Percentiles rank a stretch among this genome's conserved stretches.
These are phyloP conservation scores for Phaffomyces antillensis DNA, from an alignment of 805 yeast species.

Conservation along the genomic window DNA sequence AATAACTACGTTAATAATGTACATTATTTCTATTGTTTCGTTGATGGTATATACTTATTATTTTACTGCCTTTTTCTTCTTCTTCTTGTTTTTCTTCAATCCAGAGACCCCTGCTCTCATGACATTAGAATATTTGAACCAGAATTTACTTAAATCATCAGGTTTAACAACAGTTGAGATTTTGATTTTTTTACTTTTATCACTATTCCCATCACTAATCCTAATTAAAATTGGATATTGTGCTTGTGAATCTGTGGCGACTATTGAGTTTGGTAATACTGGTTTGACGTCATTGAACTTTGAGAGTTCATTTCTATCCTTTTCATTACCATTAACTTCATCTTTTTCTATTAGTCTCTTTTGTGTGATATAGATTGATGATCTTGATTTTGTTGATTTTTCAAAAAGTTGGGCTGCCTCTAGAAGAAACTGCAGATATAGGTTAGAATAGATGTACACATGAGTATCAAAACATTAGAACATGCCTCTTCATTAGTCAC, in stretches of 20 bases:
- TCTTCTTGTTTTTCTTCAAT: conserved; percentile 74
- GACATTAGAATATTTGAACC: conserved; percentile 66
- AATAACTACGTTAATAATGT: no score
- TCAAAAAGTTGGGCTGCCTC: conserved; percentile 20
- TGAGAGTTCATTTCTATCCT: conserved; percentile 16
- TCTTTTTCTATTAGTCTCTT: conserved; percentile 37
- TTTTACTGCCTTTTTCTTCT: conserved; percentile 43
- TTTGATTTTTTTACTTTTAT: conserved; percentile 47
- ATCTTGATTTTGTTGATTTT: conserved; percentile 32
- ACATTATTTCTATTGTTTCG: not conserved
- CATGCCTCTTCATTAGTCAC: conserved; percentile 18
- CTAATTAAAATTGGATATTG: conserved; percentile 63
- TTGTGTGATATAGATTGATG: conserved; percentile 54
- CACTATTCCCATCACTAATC: conserved; percentile 50
- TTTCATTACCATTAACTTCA: conserved; percentile 21
- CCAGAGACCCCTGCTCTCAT: conserved; percentile 71
- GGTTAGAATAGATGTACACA: not conserved
- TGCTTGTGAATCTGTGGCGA: conserved; percentile 19
- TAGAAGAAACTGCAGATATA: conserved; percentile 16
- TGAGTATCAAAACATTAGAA: not conserved
- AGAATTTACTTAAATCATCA: conserved; percentile 57
- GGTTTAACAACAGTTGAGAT: conserved; percentile 66
- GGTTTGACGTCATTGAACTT: conserved; percentile 13
- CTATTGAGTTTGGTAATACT: conserved; percentile 22
- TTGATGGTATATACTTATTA: not conserved